Percentiles rank a stretch among this genome's conserved stretches.
These are phyloP conservation scores for Botrytis fragariae DNA, from an alignment of 2,329 filamentous ascomycete species.

Conservation along the genomic window DNA sequence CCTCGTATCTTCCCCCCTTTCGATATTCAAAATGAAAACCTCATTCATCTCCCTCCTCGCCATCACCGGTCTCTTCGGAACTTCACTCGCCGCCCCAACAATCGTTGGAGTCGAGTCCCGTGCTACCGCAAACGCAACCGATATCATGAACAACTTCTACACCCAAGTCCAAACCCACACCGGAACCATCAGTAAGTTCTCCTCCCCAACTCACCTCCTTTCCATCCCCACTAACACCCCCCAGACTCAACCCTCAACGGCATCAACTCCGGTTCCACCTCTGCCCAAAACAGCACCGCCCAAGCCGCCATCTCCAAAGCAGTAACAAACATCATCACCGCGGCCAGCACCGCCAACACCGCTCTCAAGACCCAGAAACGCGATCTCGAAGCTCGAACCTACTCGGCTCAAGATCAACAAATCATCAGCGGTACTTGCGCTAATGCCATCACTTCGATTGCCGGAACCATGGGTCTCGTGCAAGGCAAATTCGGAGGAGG, in stretches of 20 bases:
- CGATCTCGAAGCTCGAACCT: neutral
- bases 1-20: neutral
- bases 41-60: neutral
- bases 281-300: neutral
- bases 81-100: neutral
- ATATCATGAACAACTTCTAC: neutral
- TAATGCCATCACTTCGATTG: neutral
- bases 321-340: neutral
- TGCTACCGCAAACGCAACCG: neutral
- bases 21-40: neutral
- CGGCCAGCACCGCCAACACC: neutral
- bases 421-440: neutral
- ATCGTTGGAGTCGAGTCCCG: neutral
- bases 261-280: neutral
- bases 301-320: neutral
- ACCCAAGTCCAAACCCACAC: neutral
- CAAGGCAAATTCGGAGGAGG: neutral
- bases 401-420: neutral
- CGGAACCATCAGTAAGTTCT: neutral
- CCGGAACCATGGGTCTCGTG: neutral
- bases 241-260: neutral
- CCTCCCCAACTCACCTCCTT: fast-evolving
- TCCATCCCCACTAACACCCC: neutral
- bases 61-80: neutral
- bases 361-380: neutral